Evolutionary conservation across 768 basidiomycete species (phyloP), one percentile per base, ranked within the genome.

Genomic region (Mycena capillaripes): DNA sequence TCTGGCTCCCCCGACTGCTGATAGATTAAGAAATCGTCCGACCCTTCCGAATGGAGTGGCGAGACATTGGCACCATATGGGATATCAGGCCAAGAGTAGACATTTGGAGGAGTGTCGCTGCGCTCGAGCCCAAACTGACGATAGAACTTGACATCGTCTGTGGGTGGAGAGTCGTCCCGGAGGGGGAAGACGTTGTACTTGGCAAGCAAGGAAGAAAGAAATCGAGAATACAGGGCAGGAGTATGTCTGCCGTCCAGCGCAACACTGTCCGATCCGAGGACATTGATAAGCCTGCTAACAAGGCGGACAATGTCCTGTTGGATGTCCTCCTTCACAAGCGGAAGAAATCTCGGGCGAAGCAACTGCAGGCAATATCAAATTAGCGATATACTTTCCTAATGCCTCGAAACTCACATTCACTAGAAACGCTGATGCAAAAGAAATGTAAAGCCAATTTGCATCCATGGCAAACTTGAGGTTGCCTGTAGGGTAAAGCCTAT

Each of bases 401-500:
- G 29, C 23, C 38, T 38, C 38, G 62, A 27, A 11, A 44, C 86
- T 74, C 75, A 91, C 90, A 79, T 91, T 90, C 60, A 91, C 82
- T 27, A 92, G 80, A 75, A 90, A 90, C 3, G 89, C 89, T 3
- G 89, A 85, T 11, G 90, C 90, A 75, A 90, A 92, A 7, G 90
- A 85, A 14, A 89, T 84, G 69, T 85, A 87, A 16, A 88, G 80
- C 69, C 87, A 88, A 71, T 85, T 82, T 19, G 87, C 83, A 62
- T 86, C 89, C 81, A 91, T 87, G 4, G 89, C 89, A 75, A 85
- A 89, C 14, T 88, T 86, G 29, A 91, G 81, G 72, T 86, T 86
- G 2, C 88, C 89, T 4, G 88, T 89, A 1, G 89, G 89, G 65
- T 86, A 86, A 16, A 91, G 79, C 50, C 83, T 82, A 56, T 90